Percentiles rank a stretch among this genome's conserved stretches.
These are phyloP conservation scores for Dactylonectria macrodidyma DNA, from an alignment of 2,329 filamentous ascomycete species.

Conservation along the genomic window DNA sequence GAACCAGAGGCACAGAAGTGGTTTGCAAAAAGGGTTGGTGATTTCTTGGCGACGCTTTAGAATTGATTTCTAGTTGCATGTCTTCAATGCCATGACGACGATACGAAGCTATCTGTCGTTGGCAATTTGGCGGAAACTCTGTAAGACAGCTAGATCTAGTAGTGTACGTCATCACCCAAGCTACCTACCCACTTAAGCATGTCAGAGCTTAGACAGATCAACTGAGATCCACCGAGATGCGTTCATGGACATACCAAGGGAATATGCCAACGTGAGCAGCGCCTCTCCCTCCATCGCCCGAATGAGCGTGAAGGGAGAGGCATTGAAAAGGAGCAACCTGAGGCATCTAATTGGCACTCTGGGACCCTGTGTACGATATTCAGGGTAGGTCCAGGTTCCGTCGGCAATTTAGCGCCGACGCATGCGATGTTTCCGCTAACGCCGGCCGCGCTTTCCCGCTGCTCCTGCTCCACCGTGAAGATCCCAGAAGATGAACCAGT, in stretches of 20 bases:
- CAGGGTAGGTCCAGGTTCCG: slow-evolving; percentile 4
- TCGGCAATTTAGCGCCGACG: slow-evolving; percentile 17
- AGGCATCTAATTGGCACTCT: background rate
- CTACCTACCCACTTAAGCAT: background rate
- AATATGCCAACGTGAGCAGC: background rate
- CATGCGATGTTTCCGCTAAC: slow-evolving; percentile 27
- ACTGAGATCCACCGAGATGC: too few species aligned
- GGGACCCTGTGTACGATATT: background rate
- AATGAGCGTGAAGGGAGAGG: background rate
- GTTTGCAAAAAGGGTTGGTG: slow-evolving; percentile 63
- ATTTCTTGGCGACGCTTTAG: slow-evolving; percentile 59
- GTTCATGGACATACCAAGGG: background rate
- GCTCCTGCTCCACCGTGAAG: background rate
- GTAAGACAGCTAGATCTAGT: too few species aligned
- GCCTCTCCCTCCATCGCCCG: background rate
- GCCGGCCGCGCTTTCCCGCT: slow-evolving; percentile 16
- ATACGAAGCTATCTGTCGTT: too few species aligned
- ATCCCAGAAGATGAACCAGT: slow-evolving; percentile 20
- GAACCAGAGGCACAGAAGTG: slow-evolving; percentile 62
- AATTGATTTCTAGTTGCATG: slow-evolving; percentile 8
- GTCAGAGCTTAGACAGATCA: too few species aligned
- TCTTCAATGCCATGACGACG: too few species aligned
- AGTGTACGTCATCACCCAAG: background rate
- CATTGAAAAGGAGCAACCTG: background rate
- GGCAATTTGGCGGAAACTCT: too few species aligned